Conservation (phyloP, 192 early-diverging fungal species). For the Helicostylum pulchrum region DNA sequence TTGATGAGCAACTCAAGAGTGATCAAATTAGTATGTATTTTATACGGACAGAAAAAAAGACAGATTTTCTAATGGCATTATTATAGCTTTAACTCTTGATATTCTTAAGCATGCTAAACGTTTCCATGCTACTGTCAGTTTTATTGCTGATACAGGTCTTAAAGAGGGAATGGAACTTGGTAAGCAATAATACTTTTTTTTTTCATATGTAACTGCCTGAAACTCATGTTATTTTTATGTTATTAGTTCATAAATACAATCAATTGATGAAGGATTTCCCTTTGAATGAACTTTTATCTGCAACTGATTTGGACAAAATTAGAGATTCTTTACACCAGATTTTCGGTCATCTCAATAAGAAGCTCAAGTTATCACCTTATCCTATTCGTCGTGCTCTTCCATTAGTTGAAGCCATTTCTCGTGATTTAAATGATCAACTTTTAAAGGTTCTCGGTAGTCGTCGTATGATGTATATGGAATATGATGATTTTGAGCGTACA, state of each 20-base stretch:
- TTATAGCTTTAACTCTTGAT: slow-evolving; percentile 81
- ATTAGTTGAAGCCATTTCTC: slow-evolving; percentile 91
- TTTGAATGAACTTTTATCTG: slow-evolving; percentile 91
- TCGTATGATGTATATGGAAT: slow-evolving; percentile 92
- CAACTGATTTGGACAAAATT: slow-evolving; percentile 87
- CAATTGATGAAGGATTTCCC: slow-evolving; percentile 99
- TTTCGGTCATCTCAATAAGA: slow-evolving; percentile 97
- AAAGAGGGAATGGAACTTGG: slow-evolving; percentile 89
- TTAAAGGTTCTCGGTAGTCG: slow-evolving; percentile 83
- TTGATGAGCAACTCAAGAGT: slow-evolving; percentile 93
- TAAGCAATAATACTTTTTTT: slow-evolving; percentile 20
- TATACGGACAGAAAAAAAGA: background rate
- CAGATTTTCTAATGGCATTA: background rate
- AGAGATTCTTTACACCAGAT: slow-evolving; percentile 73
- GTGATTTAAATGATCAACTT: slow-evolving; percentile 92
- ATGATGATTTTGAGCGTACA: slow-evolving; percentile 85
- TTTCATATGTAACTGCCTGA: background rate
- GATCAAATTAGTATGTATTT: slow-evolving; percentile 66
- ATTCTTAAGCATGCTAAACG: slow-evolving; percentile 96
- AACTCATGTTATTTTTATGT: background rate
- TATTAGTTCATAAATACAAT: slow-evolving; percentile 84
- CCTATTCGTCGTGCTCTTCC: slow-evolving; percentile 88
- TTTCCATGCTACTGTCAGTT: slow-evolving; percentile 96
- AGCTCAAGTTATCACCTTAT: slow-evolving; percentile 92
- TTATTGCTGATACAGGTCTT: slow-evolving; percentile 95